These are phyloP conservation scores for Pyrenula massariospora DNA, from an alignment of 495 filamentous ascomycete genomes.

Conservation along the genomic window DNA sequence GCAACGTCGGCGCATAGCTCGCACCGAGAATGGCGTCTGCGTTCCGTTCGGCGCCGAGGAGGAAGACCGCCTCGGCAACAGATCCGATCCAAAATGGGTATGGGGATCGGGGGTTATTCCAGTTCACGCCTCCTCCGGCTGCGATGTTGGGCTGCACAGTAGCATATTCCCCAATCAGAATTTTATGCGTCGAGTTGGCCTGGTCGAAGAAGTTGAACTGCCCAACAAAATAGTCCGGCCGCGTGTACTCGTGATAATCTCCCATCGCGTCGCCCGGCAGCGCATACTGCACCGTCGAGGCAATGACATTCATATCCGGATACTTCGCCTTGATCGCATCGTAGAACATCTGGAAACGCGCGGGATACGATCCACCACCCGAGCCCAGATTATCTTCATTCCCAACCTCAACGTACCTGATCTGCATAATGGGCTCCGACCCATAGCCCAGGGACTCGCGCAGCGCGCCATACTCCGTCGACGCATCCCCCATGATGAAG, in stretches of 20 bases:
- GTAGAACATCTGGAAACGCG: constrained; percentile 28
- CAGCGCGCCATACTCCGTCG: constrained; percentile 27
- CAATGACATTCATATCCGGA: constrained; percentile 35
- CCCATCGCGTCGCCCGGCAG: constrained; percentile 24
- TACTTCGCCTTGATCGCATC: constrained; percentile 37
- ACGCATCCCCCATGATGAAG: constrained; percentile 20
- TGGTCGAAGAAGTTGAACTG: constrained; percentile 47
- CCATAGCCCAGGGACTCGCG: constrained; percentile 34
- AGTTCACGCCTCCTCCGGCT: constrained; percentile 28
- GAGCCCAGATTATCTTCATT: constrained; percentile 41
- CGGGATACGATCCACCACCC: constrained; percentile 23
- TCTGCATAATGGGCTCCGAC: constrained; percentile 29
- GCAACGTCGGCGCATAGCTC: constrained; percentile 30
- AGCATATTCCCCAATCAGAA: constrained; percentile 45
- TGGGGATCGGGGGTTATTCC: constrained; percentile 12
- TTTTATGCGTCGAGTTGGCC: constrained; percentile 24
- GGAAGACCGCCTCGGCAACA: constrained; percentile 54
- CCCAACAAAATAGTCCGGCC: constrained; percentile 33
- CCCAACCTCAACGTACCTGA: constrained; percentile 40
- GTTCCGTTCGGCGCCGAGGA: constrained; percentile 38
- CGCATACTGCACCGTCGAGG: constrained; percentile 27
- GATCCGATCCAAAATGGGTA: constrained; percentile 42
- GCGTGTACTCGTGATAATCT: constrained; percentile 40
- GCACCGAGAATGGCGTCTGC: constrained; percentile 13
- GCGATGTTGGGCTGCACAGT: constrained; percentile 37